These are phyloP conservation scores for Tulasnella sp. DNA, from an alignment of 768 basidiomycete genomes.

Conservation along the genomic window DNA sequence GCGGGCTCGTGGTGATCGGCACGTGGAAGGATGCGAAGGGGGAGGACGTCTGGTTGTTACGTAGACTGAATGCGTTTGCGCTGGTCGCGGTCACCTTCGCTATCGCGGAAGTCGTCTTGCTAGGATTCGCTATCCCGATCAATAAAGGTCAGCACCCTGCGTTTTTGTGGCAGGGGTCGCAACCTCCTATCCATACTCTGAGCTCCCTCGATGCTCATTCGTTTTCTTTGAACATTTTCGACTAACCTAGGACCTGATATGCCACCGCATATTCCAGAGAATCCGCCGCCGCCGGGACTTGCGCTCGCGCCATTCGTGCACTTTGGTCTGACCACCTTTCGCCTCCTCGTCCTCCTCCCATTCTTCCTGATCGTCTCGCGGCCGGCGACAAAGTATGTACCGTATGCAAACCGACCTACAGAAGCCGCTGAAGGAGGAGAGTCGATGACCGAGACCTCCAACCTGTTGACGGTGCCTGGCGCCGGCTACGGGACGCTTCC, in stretches of 20 bases:
- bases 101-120: constrained; percentile 44
- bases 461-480: constrained; percentile 36
- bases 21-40: constrained; percentile 70
- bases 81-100: constrained; percentile 47
- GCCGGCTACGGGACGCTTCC: constrained; percentile 28
- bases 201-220: too few species aligned
- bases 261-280: constrained; percentile 10
- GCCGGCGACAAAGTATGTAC: constrained; percentile 55
- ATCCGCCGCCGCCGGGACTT: constrained; percentile 20
- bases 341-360: constrained; percentile 49
- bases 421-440: constrained; percentile 25
- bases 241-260: too few species aligned
- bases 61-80: constrained; percentile 44
- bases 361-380: constrained; percentile 49
- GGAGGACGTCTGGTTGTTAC: constrained; percentile 54
- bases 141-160: background rate
- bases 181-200: background rate
- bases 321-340: constrained; percentile 48
- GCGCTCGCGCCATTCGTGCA: constrained; percentile 32
- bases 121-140: constrained; percentile 29
- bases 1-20: constrained; percentile 62
- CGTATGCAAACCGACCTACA: constrained; percentile 28
- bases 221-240: too few species aligned
- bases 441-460: constrained; percentile 34
- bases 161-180: background rate